A percentile compares a stretch with the other conserved stretches of the same genome.
Evolutionary conservation across 2,329 filamentous ascomycete species (phyloP).

Genomic region (Paraphoma sp.): DNA sequence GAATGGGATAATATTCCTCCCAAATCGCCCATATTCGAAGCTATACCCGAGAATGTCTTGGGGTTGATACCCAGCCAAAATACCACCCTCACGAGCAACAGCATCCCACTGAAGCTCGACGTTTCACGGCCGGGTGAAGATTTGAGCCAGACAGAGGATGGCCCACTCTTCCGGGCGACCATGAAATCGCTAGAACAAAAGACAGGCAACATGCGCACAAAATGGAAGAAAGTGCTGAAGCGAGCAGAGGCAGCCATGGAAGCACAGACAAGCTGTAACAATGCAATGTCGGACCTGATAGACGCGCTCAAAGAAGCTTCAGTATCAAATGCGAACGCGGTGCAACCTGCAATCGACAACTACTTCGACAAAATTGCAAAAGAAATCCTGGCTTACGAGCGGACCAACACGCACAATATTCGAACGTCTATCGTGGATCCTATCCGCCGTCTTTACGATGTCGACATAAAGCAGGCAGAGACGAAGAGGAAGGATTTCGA

Average conservation of each 20-base stretch:
- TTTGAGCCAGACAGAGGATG: conserved; percentile 84
- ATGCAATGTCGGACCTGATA: conserved; percentile 81
- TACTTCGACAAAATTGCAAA: conserved; percentile 97
- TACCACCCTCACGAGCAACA: conserved; percentile 44
- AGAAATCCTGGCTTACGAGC: conserved; percentile 87
- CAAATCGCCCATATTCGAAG: conserved; percentile 55
- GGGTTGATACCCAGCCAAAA: conserved; percentile 51
- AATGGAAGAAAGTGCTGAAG: conserved; percentile 96
- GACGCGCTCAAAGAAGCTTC: conserved; percentile 87
- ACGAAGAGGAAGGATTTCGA: conserved; percentile 97
- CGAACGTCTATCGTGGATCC: conserved; percentile 96
- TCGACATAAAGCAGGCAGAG: conserved; percentile 98
- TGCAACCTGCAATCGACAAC: conserved; percentile 95
- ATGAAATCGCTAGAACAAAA: conserved; percentile 97
- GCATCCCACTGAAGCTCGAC: conserved; percentile 74
- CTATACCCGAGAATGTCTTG: conserved; percentile 56
- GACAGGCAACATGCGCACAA: conserved; percentile 88
- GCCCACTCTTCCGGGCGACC: conserved; percentile 92
- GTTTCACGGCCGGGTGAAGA: conserved; percentile 85
- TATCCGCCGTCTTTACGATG: conserved; percentile 85
- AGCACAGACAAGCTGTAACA: conserved; percentile 83
- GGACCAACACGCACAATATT: conserved; percentile 80
- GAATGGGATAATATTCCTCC: conserved; percentile 52
- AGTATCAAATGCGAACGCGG: conserved; percentile 89
- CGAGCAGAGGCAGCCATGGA: conserved; percentile 87